Evolutionary conservation across 192 early-diverging fungal genomes (phyloP).

Genomic region (Powellomyces hirtus): DNA sequence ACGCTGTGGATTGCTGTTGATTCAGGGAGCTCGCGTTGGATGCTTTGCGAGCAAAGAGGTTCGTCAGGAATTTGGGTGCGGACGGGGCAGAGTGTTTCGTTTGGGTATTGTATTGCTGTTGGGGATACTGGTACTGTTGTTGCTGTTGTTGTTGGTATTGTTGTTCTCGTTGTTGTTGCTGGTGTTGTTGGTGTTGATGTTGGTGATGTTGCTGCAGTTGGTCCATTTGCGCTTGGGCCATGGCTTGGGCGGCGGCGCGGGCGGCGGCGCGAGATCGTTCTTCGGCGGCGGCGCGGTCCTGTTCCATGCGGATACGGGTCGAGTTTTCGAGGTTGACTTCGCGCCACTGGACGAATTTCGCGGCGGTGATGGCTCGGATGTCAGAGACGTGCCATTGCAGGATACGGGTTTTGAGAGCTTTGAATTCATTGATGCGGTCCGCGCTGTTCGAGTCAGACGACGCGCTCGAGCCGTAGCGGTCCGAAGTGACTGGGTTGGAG

Average conservation of each 20-base stretch:
- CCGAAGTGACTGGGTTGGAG: constrained; percentile 24
- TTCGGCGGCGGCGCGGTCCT: constrained; percentile 9
- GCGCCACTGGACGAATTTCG: constrained; percentile 55
- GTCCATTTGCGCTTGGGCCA: not conserved
- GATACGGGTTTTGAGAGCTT: constrained; percentile 40
- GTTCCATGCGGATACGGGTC: not conserved
- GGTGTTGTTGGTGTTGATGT: not conserved
- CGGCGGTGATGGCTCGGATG: constrained; percentile 49
- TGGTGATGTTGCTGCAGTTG: constrained; percentile 10
- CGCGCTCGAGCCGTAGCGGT: not conserved
- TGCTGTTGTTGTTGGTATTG: constrained; percentile 8
- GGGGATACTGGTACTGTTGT: not conserved
- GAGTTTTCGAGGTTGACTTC: not conserved
- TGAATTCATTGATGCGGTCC: constrained; percentile 43
- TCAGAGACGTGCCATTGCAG: constrained; percentile 52
- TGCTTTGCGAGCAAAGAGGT: constrained; percentile 16
- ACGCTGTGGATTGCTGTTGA: no score
- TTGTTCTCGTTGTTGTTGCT: not conserved
- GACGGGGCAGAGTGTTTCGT: not conserved
- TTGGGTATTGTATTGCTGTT: constrained; percentile 5
- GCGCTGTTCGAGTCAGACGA: not conserved
- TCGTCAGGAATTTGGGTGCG: constrained; percentile 11
- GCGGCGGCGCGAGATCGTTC: not conserved
- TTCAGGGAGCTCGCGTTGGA: constrained; percentile 1
- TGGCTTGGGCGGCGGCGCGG: constrained; percentile 12